Evolutionary conservation across 805 yeast genomes (phyloP).

Genomic region (Pichia kluyveri): DNA sequence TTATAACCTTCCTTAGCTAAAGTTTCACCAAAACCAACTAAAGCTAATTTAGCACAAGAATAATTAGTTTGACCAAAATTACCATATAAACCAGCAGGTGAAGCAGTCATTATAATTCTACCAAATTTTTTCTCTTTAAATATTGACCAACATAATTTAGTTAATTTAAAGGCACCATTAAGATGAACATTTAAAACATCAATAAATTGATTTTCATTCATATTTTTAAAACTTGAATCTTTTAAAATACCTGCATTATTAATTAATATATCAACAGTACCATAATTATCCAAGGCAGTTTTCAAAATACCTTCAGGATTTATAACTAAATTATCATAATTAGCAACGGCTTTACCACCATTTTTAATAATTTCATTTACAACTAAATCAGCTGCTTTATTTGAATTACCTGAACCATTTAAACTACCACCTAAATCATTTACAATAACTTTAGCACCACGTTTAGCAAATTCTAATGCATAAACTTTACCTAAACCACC

Average conservation of each 20-base stretch:
- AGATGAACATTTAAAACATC: slow-evolving; percentile 81
- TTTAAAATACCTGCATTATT: slow-evolving; percentile 95
- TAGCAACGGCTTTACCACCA: slow-evolving; percentile 89
- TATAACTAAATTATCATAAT: slow-evolving; percentile 79
- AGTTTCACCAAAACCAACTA: slow-evolving; percentile 89
- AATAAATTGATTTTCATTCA: slow-evolving; percentile 72
- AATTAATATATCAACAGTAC: slow-evolving; percentile 79
- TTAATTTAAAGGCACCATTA: slow-evolving; percentile 77
- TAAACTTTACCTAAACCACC: slow-evolving; percentile 91
- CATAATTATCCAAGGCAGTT: slow-evolving; percentile 79
- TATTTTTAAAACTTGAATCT: slow-evolving; percentile 79
- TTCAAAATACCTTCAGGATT: slow-evolving; percentile 79
- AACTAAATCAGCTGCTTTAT: slow-evolving; percentile 78
- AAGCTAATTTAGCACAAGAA: slow-evolving; percentile 84
- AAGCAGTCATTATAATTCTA: slow-evolving; percentile 84
- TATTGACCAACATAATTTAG: slow-evolving; percentile 89
- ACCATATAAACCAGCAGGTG: slow-evolving; percentile 96
- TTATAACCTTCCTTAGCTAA: slow-evolving; percentile 89
- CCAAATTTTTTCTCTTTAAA: slow-evolving; percentile 81
- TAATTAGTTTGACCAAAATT: slow-evolving; percentile 96
- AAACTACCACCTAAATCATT: slow-evolving; percentile 88
- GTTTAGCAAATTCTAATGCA: slow-evolving; percentile 75
- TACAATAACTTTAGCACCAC: slow-evolving; percentile 94
- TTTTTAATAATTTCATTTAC: slow-evolving; percentile 69
- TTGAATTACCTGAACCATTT: slow-evolving; percentile 60